These are phyloP conservation scores for Linnemannia schmuckeri DNA, from an alignment of 192 early-diverging fungal genomes.

Conservation along the genomic window DNA sequence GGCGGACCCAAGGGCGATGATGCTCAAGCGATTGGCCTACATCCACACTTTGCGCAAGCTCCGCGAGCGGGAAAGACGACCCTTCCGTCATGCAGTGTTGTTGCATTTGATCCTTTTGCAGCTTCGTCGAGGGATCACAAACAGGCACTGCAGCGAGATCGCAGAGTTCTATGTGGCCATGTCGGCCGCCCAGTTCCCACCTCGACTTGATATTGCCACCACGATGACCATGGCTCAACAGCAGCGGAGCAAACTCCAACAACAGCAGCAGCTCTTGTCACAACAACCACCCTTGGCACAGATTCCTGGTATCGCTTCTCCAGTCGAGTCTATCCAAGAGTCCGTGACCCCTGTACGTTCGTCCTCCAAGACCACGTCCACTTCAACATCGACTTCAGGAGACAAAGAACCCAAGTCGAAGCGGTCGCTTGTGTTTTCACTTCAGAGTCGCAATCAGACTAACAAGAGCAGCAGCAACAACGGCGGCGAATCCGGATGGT, in stretches of 20 bases:
- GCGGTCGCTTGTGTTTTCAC: constrained; percentile 28
- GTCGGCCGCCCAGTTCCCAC: constrained; percentile 24
- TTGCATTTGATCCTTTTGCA: constrained; percentile 33
- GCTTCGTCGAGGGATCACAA: constrained; percentile 23
- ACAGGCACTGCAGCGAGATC: constrained; percentile 42
- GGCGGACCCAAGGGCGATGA: constrained; percentile 28
- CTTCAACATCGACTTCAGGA: neutral
- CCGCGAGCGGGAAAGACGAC: constrained; percentile 29
- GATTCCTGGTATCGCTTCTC: neutral
- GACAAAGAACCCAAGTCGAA: constrained; percentile 25
- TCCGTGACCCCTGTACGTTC: neutral
- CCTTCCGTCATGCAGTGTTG: constrained; percentile 32
- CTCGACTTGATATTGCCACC: constrained; percentile 19
- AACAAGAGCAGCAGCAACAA: constrained; percentile 4
- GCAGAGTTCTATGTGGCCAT: constrained; percentile 38
- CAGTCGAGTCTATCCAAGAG: neutral
- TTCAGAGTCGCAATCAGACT: constrained; percentile 22
- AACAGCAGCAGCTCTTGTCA: constrained; percentile 4
- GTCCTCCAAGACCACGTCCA: neutral
- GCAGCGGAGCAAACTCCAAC: neutral
- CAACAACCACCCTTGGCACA: neutral
- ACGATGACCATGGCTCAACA: constrained; percentile 16
- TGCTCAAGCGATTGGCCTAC: constrained; percentile 34
- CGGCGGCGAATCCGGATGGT: neutral
- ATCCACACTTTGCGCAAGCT: constrained; percentile 36